These are phyloP conservation scores for Starmerella ratchasimensis DNA, from an alignment of 805 yeast species.

Conservation along the genomic window DNA sequence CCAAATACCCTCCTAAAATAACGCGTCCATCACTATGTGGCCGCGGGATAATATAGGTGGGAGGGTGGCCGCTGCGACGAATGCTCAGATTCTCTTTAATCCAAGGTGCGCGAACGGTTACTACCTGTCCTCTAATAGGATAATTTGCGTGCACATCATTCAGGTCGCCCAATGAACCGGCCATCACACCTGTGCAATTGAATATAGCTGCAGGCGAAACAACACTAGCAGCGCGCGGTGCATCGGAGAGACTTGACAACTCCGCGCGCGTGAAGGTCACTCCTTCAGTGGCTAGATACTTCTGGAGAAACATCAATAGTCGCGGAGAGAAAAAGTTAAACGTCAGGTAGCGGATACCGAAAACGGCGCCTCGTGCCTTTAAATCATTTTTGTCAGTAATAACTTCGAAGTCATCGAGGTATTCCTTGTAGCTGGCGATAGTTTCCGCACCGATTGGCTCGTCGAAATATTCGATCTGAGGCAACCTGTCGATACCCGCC, in stretches of 20 bases:
- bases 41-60: constrained; percentile 62
- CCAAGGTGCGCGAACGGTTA: constrained; percentile 58
- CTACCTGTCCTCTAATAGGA: constrained; percentile 73
- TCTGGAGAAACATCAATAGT: constrained; percentile 37
- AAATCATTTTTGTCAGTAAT: constrained; percentile 29
- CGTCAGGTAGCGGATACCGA: constrained; percentile 43
- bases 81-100: constrained; percentile 38
- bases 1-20: constrained; percentile 63
- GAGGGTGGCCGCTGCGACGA: constrained; percentile 19
- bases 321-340: constrained; percentile 65
- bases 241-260: constrained; percentile 43
- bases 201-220: constrained; percentile 37
- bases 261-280: constrained; percentile 36
- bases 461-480: constrained; percentile 52
- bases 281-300: constrained; percentile 35
- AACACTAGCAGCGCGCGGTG: constrained; percentile 21
- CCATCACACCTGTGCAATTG: constrained; percentile 70
- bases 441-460: constrained; percentile 34
- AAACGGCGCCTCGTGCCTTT: constrained; percentile 37
- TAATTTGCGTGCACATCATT: constrained; percentile 40
- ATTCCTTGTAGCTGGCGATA: constrained; percentile 35
- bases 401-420: constrained; percentile 32
- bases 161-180: constrained; percentile 50
- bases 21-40: constrained; percentile 53
- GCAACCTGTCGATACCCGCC: constrained; percentile 41